Base-by-base conservation (phyloP, 169 alveolate genomes). In the Cystoisospora suis region DNA sequence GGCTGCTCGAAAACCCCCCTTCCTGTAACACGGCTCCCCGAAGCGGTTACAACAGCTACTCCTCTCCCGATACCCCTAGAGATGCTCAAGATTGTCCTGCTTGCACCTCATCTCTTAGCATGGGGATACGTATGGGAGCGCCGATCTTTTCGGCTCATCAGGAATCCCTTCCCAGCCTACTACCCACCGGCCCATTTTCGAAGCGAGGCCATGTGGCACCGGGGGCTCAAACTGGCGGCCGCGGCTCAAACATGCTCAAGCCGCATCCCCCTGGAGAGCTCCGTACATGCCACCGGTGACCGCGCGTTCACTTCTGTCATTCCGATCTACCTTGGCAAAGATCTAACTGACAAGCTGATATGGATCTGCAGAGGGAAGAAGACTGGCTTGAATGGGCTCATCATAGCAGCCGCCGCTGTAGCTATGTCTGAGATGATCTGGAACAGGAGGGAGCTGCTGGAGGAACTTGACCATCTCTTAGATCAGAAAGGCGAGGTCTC, bases 371-470 rank as follows among this genome's bases (percentile, higher is more conserved):
- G 34, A 46, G 86, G 46, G 27, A 75, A 46, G 45, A 77, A 58
- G 70, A 77, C 83, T 75, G 75, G 88, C 0, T 58, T 88, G 80
- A 49, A 88, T 32, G 92, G 92, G 45, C 75, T 88, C 6, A 69
- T 88, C 34, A 77, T 86, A 34, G 65, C 87, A 17, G 77, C 92
- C 3, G 92, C 92, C 27, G 80, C 92, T 2, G 83, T 77, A 5
- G 92, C 92, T 3, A 81, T 88, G 7, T 88, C 92, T 7, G 75
- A 83, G 58, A 46, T 88, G 92, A 81, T 88, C n/a, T 88, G 92
- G 92, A 0, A 86, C 42, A 53, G 92, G 36, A 38, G 59, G 20
- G 56, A 75, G 1, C 88, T 88, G 20, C 36, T 88, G 81, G 75
- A 88, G 44, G 83, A 72, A 38, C 23, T 72, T 12, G 83, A 72